Evolutionary conservation across 495 filamentous ascomycete genomes (phyloP), one percentile per base, ranked within the genome.

Genomic region (Penicillium arizonense): DNA sequence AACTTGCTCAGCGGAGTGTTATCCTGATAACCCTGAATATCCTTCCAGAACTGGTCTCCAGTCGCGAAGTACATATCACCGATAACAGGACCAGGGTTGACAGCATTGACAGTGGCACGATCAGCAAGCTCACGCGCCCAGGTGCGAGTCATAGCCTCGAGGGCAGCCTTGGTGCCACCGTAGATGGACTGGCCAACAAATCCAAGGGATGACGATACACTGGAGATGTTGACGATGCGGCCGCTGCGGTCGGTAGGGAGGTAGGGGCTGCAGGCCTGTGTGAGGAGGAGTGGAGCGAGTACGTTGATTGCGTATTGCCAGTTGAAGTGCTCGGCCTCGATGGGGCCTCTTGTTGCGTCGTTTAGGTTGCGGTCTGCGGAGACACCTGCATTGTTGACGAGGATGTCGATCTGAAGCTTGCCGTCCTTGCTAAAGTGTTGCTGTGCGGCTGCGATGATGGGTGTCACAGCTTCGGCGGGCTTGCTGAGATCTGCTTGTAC

Each of bases 71-170:
- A 87, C 86, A 88, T 94, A 50, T 92, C 89, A 5, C 89, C 91
- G 43, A 84, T 80, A 0, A 94, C 90, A 0, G 91, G 91, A 0
- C 92, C 91, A 0, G 91, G 92, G 71, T 96, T 97, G 34, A 97
- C 77, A 0, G 87, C 83, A 64, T 96, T 97, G 34, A 96, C 90
- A 0, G 91, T 97, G 0, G 79, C 81, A 7, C 83, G 74, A 65
- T 94, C 87, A 3, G 83, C 76, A 33, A 97, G 73, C 71, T 97
- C 92, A 16, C 89, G 78, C 0, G 85, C 76, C 92, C 91, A 97
- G 2, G 88, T 91, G 8, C 92, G 78, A 10, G 91, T 96, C 91
- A 96, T 94, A n/a, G 87, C 81, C 56, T 97, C 92, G 30, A 96
- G 60, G 0, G 92, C 91, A 0, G 88, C 91, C 69, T 97, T 97